phyloP scores from a whole-genome alignment of 2,329 filamentous ascomycete species.

The Clonostachys chloroleuca region DNA sequence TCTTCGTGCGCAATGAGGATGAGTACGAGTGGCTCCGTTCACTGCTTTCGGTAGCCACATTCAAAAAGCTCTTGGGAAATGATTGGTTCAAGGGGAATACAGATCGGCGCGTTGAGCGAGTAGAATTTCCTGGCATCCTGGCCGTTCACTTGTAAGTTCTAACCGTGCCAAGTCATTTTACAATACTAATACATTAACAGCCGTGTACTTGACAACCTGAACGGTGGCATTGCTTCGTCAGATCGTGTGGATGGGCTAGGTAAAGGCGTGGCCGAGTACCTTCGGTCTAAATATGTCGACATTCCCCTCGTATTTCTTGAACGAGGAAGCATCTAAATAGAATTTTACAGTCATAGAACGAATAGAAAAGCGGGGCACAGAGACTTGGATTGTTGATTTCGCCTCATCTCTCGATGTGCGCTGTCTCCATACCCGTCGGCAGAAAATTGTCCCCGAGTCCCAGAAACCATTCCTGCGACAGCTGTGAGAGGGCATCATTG shows the following conservation, averaged over 20 bases:
- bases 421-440: too few species aligned
- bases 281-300: slow-evolving; percentile 37
- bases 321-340: slow-evolving; percentile 22
- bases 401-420: too few species aligned
- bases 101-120: slow-evolving; percentile 28
- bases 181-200: slow-evolving; percentile 14
- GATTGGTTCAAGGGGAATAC: slow-evolving; percentile 19
- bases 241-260: slow-evolving; percentile 37
- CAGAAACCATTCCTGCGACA: slow-evolving; percentile 13
- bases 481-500: slow-evolving; percentile 12
- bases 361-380: too few species aligned
- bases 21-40: slow-evolving; percentile 37
- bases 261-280: slow-evolving; percentile 38
- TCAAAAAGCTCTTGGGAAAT: slow-evolving; percentile 23
- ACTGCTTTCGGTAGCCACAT: slow-evolving; percentile 26
- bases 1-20: slow-evolving; percentile 32
- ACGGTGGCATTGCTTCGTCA: slow-evolving; percentile 34
- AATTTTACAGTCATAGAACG: neutral
- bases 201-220: slow-evolving; percentile 36
- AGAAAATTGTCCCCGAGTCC: slow-evolving; percentile 4
- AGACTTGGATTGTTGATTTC: too few species aligned
- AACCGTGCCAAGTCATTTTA: neutral
- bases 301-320: slow-evolving; percentile 35
- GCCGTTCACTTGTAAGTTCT: slow-evolving; percentile 19
- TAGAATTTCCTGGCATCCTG: slow-evolving; percentile 27